A percentile compares a stretch with the other conserved stretches of the same genome.
phyloP scores from a whole-genome alignment of 345 rosid genomes.

The Gossypium sturtianum region DNA sequence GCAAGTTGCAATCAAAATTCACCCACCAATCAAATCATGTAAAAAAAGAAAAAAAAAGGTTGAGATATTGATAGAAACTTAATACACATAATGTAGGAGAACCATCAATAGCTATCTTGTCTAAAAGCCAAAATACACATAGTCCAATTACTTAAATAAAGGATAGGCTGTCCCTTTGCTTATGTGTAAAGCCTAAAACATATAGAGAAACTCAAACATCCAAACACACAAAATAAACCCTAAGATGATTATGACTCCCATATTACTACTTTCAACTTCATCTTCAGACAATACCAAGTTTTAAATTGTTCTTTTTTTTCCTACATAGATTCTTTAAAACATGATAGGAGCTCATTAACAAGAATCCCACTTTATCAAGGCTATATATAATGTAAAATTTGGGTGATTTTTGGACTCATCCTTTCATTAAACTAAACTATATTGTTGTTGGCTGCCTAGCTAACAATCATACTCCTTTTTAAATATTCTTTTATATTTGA shows the following conservation, averaged over 20 bases:
- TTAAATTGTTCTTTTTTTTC: background rate
- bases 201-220: background rate
- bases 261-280: background rate
- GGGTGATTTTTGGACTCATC: background rate
- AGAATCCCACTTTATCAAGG: background rate
- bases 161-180: slow-evolving; percentile 6
- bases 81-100: background rate
- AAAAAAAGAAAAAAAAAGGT: background rate
- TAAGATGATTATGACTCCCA: slow-evolving; percentile 6
- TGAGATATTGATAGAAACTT: background rate
- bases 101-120: background rate
- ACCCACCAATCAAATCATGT: background rate
- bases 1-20: background rate
- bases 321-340: background rate
- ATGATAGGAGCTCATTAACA: background rate
- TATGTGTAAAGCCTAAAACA: slow-evolving; percentile 7
- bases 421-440: background rate
- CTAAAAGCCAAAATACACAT: background rate
- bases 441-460: background rate
- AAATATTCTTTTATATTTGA: background rate
- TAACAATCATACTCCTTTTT: background rate
- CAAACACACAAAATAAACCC: background rate
- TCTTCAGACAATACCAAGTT: background rate
- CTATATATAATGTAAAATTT: background rate
- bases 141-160: background rate